Evolutionary conservation across 169 alveolate species (phyloP), one percentile per base, ranked within the genome.

Genomic region (Plasmodium billcollinsi): DNA sequence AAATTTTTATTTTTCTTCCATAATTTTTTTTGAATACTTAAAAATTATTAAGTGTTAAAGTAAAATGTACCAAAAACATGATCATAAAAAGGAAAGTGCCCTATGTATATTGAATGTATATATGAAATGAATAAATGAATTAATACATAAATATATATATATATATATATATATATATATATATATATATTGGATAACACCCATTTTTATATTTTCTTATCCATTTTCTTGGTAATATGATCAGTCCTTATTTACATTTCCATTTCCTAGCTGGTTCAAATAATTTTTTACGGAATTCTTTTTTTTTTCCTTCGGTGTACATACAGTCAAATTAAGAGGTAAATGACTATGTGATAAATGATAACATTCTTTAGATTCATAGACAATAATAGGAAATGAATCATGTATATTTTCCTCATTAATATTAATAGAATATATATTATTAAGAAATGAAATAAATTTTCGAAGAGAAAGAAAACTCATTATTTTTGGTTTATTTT

Each of bases 321-420:
- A 9, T 15, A 52, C 71, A 1, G 49, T n/a, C 33, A 62, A 58
- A 15, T 78, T 78, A 8, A 78, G 52, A 26, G 78, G 56, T 33
- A 78, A 58, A 21, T 78, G 76, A n/a, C 54, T 78, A 66, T 78
- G 70, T 2, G 89, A 78, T 54, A 66, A 24, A 1, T 75, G 71
- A 21, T 78, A 78, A 50, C 89, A 78, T 59, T 78, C 89, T 59
- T 39, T 78, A 18, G 89, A 78, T 26, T 78, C 89, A 45, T 78
- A 66, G 20, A 78, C 70, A 18, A 78, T 56, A 2, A 78, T 78
- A 26, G 89, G 89, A 66, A 78, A 78, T 18, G 89, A 78, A 7
- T 66, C 63, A 21, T 78, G 62, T 11, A 49, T 56, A 65, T 78
- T 39, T 52, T 78, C 76, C 50, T 65, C 89, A 49, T 33, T 52